phyloP scores from a whole-genome alignment of 306 rosid species.

The Lathyrus sativus region DNA sequence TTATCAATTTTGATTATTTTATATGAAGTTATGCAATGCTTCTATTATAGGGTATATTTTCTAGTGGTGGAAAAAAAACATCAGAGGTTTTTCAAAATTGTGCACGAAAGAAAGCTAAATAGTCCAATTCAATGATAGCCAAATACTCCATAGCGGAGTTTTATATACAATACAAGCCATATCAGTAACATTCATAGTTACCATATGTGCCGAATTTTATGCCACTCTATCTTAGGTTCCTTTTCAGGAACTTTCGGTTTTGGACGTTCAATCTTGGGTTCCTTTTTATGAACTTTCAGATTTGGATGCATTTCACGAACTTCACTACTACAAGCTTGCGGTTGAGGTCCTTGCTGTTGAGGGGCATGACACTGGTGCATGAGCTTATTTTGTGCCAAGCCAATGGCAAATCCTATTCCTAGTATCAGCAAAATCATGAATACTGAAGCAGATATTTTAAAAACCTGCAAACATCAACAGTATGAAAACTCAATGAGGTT shows the following conservation, averaged over 20 bases:
- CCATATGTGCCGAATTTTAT: slow-evolving; percentile 73
- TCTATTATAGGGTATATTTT: neutral
- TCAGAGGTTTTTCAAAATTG: no score
- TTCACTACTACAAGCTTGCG: slow-evolving; percentile 1
- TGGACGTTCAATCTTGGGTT: neutral
- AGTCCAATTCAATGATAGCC: neutral
- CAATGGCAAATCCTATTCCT: slow-evolving; percentile 48
- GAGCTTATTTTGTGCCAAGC: slow-evolving; percentile 32
- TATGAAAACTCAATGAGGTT: slow-evolving; percentile 23
- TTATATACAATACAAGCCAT: neutral
- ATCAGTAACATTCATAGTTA: slow-evolving; percentile 31
- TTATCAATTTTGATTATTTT: slow-evolving; percentile 27
- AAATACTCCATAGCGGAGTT: neutral
- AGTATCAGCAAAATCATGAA: slow-evolving; percentile 50
- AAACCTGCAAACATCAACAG: slow-evolving; percentile 51
- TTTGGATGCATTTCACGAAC: neutral
- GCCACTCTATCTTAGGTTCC: neutral
- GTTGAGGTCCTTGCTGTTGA: slow-evolving; percentile 14
- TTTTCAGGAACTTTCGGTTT: neutral
- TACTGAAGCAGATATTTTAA: slow-evolving; percentile 29
- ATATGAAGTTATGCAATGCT: slow-evolving; percentile 6
- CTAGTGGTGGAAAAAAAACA: neutral
- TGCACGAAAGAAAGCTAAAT: no score
- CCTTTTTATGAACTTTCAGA: neutral
- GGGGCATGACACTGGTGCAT: slow-evolving; percentile 20